Conservation (phyloP, 2,329 filamentous ascomycete species). For the Ceratocystis albifundus region DNA sequence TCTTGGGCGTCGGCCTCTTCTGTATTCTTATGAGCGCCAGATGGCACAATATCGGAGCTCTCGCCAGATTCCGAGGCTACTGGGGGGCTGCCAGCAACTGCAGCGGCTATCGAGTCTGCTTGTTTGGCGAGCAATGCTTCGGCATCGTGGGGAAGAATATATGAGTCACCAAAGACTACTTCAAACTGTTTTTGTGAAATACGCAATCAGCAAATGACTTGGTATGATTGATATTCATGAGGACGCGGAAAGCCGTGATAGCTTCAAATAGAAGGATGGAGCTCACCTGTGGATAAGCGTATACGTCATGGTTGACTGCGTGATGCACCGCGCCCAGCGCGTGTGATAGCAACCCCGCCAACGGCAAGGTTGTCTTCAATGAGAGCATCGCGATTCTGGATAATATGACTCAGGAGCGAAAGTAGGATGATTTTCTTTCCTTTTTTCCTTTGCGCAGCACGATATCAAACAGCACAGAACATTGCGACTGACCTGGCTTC, state of each 20-base stretch:
- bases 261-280: constrained; percentile 3
- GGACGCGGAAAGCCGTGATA: not conserved
- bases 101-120: constrained; percentile 27
- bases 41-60: constrained; percentile 32
- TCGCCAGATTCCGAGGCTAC: not conserved
- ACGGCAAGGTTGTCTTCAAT: constrained; percentile 29
- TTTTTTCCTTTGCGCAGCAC: not conserved
- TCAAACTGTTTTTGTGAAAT: constrained; percentile 50
- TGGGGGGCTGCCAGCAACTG: constrained; percentile 16
- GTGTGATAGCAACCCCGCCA: constrained; percentile 38
- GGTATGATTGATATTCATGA: not conserved
- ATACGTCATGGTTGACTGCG: constrained; percentile 63
- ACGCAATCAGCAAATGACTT: constrained; percentile 3
- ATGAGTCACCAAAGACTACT: constrained; percentile 61
- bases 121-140: constrained; percentile 44
- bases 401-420: not conserved
- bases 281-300: constrained; percentile 73
- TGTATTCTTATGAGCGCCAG: constrained; percentile 22
- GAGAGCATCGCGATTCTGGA: not conserved
- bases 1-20: constrained; percentile 23
- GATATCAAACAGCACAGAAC: not conserved
- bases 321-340: constrained; percentile 31
- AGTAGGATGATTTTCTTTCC: not conserved
- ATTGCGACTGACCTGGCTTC: not conserved
- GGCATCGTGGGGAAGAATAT: constrained; percentile 60